These are phyloP conservation scores for Boletus pseudo-olivaceus DNA, from an alignment of 768 basidiomycete species.

Conservation along the genomic window DNA sequence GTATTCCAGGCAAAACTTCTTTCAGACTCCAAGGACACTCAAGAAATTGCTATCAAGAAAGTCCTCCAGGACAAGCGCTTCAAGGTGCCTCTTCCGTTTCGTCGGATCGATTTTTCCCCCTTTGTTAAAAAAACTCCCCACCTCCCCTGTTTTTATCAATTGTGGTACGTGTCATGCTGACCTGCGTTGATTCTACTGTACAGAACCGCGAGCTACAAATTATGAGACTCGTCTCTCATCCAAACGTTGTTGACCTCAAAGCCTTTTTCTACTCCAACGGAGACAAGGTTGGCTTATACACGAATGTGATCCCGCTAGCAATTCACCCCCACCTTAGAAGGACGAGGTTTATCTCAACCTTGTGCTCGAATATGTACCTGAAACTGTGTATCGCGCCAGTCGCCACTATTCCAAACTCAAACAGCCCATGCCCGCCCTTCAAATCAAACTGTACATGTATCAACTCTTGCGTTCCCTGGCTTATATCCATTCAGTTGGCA, in stretches of 20 bases:
- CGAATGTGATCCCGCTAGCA: constrained; percentile 1
- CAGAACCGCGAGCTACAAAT: constrained; percentile 99
- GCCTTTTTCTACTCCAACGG: constrained; percentile 99
- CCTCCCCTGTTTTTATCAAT: neutral
- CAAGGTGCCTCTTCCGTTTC: constrained; percentile 65
- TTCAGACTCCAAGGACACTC: constrained; percentile 55
- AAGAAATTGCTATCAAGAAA: constrained; percentile 99
- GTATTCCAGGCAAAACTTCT: constrained; percentile 95
- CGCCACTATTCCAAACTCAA: constrained; percentile 99
- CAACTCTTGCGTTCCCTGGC: constrained; percentile 96
- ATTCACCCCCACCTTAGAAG: constrained; percentile 55
- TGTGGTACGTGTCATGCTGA: constrained; percentile 13
- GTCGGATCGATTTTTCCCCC: constrained; percentile 7
- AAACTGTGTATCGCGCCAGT: constrained; percentile 98
- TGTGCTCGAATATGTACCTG: constrained; percentile 98
- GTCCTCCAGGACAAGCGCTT: constrained; percentile 99
- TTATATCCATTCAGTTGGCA: constrained; percentile 99
- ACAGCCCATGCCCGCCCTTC: constrained; percentile 99
- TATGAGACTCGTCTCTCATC: constrained; percentile 95
- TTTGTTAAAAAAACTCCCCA: neutral
- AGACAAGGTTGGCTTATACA: constrained; percentile 74
- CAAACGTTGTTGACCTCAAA: constrained; percentile 95
- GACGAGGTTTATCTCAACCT: constrained; percentile 99
- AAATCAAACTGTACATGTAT: constrained; percentile 99
- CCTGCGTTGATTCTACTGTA: neutral